phyloP scores from a whole-genome alignment of 192 early-diverging fungal genomes.

The Backusella psychrophila region DNA sequence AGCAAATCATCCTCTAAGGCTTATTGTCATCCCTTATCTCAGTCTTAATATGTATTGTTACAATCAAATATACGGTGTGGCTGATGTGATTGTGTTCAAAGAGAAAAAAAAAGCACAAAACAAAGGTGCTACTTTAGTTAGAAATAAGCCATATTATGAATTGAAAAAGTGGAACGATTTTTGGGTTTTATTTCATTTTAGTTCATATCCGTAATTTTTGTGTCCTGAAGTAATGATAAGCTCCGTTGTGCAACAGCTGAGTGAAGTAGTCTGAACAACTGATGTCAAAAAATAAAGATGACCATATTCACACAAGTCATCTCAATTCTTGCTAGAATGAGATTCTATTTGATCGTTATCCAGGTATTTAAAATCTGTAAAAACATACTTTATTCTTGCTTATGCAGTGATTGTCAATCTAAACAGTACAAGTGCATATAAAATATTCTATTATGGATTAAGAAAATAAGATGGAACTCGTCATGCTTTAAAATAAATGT shows the following conservation, averaged over 20 bases:
- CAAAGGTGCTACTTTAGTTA: neutral
- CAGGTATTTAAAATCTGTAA: neutral
- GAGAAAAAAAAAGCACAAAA: neutral
- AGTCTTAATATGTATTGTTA: neutral
- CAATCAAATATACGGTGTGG: neutral
- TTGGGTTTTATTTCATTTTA: neutral
- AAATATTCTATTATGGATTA: neutral
- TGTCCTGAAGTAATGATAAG: neutral
- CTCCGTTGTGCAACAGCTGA: neutral
- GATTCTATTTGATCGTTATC: neutral
- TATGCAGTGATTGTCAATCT: neutral
- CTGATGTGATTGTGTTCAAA: neutral
- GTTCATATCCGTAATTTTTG: neutral
- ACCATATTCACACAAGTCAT: neutral
- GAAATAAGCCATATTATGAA: neutral
- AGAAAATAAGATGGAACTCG: neutral
- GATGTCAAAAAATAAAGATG: neutral
- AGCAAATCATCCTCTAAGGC: neutral
- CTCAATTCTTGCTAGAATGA: neutral
- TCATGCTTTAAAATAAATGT: neutral
- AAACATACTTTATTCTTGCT: neutral
- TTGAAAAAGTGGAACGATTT: constrained; percentile 1
- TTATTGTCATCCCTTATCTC: neutral
- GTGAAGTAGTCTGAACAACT: neutral
- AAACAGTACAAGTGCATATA: neutral